These are phyloP conservation scores for Tricholoma saponaceum DNA, from an alignment of 768 basidiomycete species.

Conservation along the genomic window DNA sequence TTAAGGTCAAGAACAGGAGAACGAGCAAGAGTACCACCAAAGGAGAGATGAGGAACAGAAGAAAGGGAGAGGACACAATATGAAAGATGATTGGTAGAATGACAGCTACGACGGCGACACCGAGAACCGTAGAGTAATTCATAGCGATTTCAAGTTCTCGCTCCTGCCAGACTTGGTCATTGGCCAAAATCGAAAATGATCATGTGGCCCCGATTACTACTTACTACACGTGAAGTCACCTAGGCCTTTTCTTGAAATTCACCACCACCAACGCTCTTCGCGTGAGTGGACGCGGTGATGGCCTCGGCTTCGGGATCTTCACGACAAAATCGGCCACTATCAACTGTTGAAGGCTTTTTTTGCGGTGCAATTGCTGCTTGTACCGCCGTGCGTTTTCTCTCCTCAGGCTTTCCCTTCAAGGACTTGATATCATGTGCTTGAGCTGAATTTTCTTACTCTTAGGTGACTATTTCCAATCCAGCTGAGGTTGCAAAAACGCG, in stretches of 20 bases:
- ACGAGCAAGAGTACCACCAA: conserved; percentile 45
- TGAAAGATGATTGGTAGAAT: conserved; percentile 51
- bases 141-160: conserved; percentile 16
- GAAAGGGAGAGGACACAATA: conserved; percentile 61
- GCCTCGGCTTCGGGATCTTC: background rate
- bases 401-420: background rate
- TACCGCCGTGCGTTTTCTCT: conserved; percentile 64
- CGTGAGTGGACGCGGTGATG: background rate
- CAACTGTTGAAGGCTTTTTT: conserved; percentile 77
- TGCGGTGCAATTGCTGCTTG: conserved; percentile 91
- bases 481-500: conserved; percentile 92
- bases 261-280: no score
- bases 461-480: conserved; percentile 81
- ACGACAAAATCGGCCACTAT: conserved; percentile 33
- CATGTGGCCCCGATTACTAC: no score
- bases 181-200: no score
- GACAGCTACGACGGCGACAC: conserved; percentile 51
- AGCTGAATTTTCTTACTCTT: background rate
- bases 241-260: no score
- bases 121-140: conserved; percentile 45
- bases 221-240: no score
- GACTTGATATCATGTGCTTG: conserved; percentile 9
- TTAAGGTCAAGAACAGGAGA: no score
- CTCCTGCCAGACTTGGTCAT: no score
- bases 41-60: conserved; percentile 61